phyloP scores from a whole-genome alignment of 805 yeast genomes.

The Sporopachydermia lactativora region DNA sequence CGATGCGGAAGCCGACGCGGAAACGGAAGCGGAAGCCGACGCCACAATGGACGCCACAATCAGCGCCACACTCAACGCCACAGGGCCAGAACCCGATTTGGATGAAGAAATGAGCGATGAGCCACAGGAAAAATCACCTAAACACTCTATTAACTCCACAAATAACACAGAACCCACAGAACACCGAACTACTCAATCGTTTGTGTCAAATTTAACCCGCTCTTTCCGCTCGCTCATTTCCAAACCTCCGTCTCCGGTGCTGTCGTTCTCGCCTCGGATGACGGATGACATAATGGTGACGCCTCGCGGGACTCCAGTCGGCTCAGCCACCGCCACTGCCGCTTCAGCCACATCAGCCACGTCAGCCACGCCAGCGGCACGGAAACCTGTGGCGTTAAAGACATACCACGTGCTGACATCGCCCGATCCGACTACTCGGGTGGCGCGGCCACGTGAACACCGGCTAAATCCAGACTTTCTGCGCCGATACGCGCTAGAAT shows the following conservation, averaged over 20 bases:
- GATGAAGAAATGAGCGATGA: background rate
- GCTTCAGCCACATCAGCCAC: no score
- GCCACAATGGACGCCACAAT: background rate
- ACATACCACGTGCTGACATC: slow-evolving; percentile 16
- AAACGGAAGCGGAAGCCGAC: no score
- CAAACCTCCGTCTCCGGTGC: slow-evolving; percentile 11
- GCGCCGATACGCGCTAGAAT: slow-evolving; percentile 20
- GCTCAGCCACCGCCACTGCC: slow-evolving; percentile 7
- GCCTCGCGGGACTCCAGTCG: background rate
- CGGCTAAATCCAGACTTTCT: slow-evolving; percentile 21
- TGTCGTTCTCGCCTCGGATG: slow-evolving; percentile 13
- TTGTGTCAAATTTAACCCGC: slow-evolving; percentile 13
- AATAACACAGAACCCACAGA: no score
- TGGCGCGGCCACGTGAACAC: slow-evolving; percentile 17
- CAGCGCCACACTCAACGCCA: no score
- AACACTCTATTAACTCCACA: no score
- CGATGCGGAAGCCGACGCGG: background rate
- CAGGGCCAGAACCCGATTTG: no score
- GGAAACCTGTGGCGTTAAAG: slow-evolving; percentile 8
- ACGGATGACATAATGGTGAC: slow-evolving; percentile 13
- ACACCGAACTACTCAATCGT: slow-evolving; percentile 5
- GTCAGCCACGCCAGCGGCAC: no score
- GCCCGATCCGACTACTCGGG: slow-evolving; percentile 16
- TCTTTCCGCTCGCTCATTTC: slow-evolving; percentile 11
- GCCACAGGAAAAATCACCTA: background rate